Evolutionary conservation across 352 stramenopile genomes (phyloP), one percentile per base, ranked within the genome.

Genomic region (Globisporangium yorkense): DNA sequence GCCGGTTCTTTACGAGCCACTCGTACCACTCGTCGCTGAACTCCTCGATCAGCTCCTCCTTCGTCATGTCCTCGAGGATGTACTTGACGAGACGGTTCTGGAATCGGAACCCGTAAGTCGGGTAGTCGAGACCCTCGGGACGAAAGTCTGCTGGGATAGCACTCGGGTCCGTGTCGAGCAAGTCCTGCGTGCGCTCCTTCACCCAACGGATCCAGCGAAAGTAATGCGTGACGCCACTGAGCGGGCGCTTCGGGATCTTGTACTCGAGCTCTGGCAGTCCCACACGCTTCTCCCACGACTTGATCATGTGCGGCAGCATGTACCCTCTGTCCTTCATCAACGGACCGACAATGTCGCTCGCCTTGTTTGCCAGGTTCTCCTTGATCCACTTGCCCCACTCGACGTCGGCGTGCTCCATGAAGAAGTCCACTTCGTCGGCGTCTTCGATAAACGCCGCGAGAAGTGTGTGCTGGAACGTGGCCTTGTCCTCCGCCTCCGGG

Each of bases 181-280:
- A 45, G 45, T 76, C 61, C 43, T 87, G 74, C 13, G 84, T 59
- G 21, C 74, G 74, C 61, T 88, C 79, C 54, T 91, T 91, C 16
- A 57, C 54, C 75, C 77, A 91, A 20, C 79, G 77, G 31, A 91
- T 69, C 77, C 79, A 91, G 7, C 72, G 68, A 47, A 87, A 89
- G 62, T 86, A 89, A 41, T 89, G 75, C 31, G 73, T 74, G 27
- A 89, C 66, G 29, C 65, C 74, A 57, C 64, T 87, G 13, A 85
- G 58, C 0, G 63, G 57, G 9, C 57, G 65, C 60, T 80, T 85
- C 1, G 80, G 75, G 40, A 87, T 82, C 20, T 55, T 67, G 64
- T 84, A 87, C 46, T 75, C 66, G 49, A 88, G 58, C 49, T 75
- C 54, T 9, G 53, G 56, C 12, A 81, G 53, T 5, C 53, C 57